phyloP scores from a whole-genome alignment of 2,329 filamentous ascomycete species.

The Colletotrichum tanaceti region DNA sequence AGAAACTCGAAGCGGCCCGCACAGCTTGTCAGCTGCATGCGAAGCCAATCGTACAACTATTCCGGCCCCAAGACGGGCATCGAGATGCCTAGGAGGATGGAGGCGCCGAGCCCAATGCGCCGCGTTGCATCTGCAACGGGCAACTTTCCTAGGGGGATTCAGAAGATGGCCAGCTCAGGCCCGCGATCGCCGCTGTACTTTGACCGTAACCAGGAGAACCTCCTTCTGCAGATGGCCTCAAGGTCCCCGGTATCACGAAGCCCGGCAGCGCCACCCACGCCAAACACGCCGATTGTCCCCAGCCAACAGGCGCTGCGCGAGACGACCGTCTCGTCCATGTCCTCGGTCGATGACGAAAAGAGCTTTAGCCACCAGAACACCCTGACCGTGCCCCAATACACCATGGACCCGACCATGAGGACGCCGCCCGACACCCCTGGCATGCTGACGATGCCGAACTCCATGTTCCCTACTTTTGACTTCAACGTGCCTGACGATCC shows the following conservation, averaged over 20 bases:
- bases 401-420: slow-evolving; percentile 58
- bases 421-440: slow-evolving; percentile 67
- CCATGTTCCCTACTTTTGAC: slow-evolving; percentile 54
- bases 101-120: slow-evolving; percentile 62
- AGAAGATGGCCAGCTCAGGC: slow-evolving; percentile 51
- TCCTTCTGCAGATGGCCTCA: slow-evolving; percentile 53
- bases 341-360: slow-evolving; percentile 53
- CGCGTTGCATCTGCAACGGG: slow-evolving; percentile 66
- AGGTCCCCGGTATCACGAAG: slow-evolving; percentile 57
- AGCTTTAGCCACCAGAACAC: slow-evolving; percentile 40
- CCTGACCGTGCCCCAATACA: slow-evolving; percentile 44
- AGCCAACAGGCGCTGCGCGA: slow-evolving; percentile 54
- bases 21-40: slow-evolving; percentile 59
- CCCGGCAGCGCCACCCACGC: slow-evolving; percentile 61
- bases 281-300: slow-evolving; percentile 59
- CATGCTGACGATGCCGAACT: slow-evolving; percentile 55
- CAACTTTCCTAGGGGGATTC: slow-evolving; percentile 54
- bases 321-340: slow-evolving; percentile 52
- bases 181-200: slow-evolving; percentile 58
- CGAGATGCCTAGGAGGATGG: slow-evolving; percentile 59
- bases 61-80: slow-evolving; percentile 58
- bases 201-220: slow-evolving; percentile 59
- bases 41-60: slow-evolving; percentile 55
- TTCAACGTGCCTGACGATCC: slow-evolving; percentile 59
- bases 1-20: slow-evolving; percentile 63